Conservation (phyloP, 2,329 filamentous ascomycete genomes). For the Fusarium coffeatum region DNA sequence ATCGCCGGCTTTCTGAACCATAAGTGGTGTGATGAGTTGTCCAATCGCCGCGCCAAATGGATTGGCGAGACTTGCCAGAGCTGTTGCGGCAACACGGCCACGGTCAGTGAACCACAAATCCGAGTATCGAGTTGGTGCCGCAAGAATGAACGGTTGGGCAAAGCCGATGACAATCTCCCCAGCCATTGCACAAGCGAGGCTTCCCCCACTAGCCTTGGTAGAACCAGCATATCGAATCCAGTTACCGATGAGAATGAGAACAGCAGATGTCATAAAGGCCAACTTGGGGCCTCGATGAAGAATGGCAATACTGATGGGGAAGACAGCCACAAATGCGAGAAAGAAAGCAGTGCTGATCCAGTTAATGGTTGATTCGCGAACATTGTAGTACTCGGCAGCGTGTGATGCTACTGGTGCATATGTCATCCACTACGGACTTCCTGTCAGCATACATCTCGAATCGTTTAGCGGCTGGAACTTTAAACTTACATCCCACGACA, state of each 20-base stretch:
- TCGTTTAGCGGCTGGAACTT: slow-evolving; percentile 1
- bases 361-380: slow-evolving; percentile 82
- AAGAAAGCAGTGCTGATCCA: slow-evolving; percentile 92
- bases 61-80: slow-evolving; percentile 85
- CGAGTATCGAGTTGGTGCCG: slow-evolving; percentile 89
- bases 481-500: slow-evolving; percentile 90
- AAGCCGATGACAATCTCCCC: slow-evolving; percentile 92
- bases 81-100: slow-evolving; percentile 88
- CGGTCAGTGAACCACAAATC: slow-evolving; percentile 92
- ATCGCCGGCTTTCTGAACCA: slow-evolving; percentile 71
- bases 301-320: slow-evolving; percentile 79
- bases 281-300: slow-evolving; percentile 84
- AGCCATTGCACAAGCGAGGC: slow-evolving; percentile 83
- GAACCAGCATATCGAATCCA: slow-evolving; percentile 89
- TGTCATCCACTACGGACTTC: slow-evolving; percentile 78
- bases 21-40: slow-evolving; percentile 85
- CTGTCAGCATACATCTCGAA: slow-evolving; percentile 22
- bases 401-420: slow-evolving; percentile 85
- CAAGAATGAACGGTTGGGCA: slow-evolving; percentile 90
- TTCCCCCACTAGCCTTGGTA: slow-evolving; percentile 64
- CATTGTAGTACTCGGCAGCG: slow-evolving; percentile 79
- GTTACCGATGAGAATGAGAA: slow-evolving; percentile 83
- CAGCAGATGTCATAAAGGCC: slow-evolving; percentile 78
- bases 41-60: slow-evolving; percentile 90
- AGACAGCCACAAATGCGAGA: slow-evolving; percentile 81